Evolutionary conservation across 805 yeast species (phyloP).

Genomic region (Yarrowia sp.): DNA sequence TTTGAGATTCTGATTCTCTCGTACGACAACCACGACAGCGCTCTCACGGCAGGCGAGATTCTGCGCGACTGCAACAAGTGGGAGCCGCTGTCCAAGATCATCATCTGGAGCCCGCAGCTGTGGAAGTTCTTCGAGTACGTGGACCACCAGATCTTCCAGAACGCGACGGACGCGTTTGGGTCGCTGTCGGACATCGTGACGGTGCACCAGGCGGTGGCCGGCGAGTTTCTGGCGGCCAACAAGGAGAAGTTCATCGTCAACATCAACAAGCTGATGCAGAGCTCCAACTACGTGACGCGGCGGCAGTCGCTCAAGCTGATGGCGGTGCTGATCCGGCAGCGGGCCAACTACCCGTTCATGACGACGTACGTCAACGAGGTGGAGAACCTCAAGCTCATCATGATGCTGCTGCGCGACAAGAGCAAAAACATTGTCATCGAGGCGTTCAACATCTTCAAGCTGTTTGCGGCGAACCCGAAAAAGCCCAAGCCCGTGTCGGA

Average conservation of each 20-base stretch:
- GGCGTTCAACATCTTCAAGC: constrained; percentile 89
- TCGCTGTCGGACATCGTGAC: constrained; percentile 71
- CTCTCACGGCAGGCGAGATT: constrained; percentile 72
- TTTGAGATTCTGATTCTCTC: constrained; percentile 61
- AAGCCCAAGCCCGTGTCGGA: constrained; percentile 78
- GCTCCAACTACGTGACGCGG: constrained; percentile 85
- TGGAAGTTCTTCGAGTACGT: constrained; percentile 86
- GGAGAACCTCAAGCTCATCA: constrained; percentile 77
- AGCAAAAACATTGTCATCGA: constrained; percentile 86
- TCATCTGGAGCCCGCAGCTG: constrained; percentile 58
- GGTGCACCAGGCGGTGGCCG: constrained; percentile 62
- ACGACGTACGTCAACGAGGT: constrained; percentile 74
- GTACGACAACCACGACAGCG: constrained; percentile 71
- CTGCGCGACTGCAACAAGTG: constrained; percentile 80
- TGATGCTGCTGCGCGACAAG: constrained; percentile 83
- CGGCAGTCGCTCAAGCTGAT: constrained; percentile 80
- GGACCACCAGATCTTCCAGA: constrained; percentile 74
- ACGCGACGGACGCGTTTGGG: constrained; percentile 84
- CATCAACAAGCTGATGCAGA: constrained; percentile 69
- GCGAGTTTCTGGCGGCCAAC: constrained; percentile 64
- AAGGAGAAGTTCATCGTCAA: constrained; percentile 55
- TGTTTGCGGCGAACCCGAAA: constrained; percentile 94
- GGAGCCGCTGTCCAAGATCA: constrained; percentile 62
- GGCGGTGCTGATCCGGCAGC: constrained; percentile 65
- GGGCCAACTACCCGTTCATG: constrained; percentile 71